Base-by-base conservation (phyloP, 805 yeast genomes). In the Metschnikowia bowlesiae region DNA sequence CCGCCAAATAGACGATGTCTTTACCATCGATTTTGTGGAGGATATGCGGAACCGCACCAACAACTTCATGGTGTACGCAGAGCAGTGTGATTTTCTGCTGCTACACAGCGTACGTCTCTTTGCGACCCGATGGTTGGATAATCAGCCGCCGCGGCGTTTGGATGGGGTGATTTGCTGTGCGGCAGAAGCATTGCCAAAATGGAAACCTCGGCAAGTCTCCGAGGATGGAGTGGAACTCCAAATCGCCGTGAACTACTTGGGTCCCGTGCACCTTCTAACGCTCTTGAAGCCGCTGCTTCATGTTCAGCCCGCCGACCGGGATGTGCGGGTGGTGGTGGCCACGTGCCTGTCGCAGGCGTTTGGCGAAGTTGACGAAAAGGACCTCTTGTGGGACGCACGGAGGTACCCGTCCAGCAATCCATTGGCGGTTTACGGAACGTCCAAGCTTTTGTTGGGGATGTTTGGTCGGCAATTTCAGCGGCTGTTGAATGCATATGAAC, bases 101-200 rank as follows among this genome's bases (percentile, higher is more conserved):
- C 71, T 94, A 50, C 73, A 83, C 62, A 83, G 90, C 2, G 78
- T 94, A 10, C 78, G 99, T 59, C 83, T 83, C 62, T 94, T 94
- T 72, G 97, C 97, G 30, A 91, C 98, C 1, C 83, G 78, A 52
- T 94, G 98, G 98, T 75, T 94, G 52, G 96, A 94, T 65, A 90
- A 87, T 62, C 72, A 83, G 32, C 96, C 97, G 2, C 94, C 97
- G 9, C 77, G 99, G 60, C 70, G 99, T 49, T 73, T 94, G 41
- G 99, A 94, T 67, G 96, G 96, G 50, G 80, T 94, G 30, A 67
- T 94, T 1, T 87, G 96, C 62, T 83, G 90, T 69, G 97, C 97
- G 2, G 91, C 88, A 7, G 91, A 89, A 47, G 75, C 83, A 53
- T 71, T 83, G 49, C 98, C 99, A 0, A 75, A 81, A 42, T 84